Conservation (phyloP, 768 basidiomycete species). For the Lentinula raphanica region DNA sequence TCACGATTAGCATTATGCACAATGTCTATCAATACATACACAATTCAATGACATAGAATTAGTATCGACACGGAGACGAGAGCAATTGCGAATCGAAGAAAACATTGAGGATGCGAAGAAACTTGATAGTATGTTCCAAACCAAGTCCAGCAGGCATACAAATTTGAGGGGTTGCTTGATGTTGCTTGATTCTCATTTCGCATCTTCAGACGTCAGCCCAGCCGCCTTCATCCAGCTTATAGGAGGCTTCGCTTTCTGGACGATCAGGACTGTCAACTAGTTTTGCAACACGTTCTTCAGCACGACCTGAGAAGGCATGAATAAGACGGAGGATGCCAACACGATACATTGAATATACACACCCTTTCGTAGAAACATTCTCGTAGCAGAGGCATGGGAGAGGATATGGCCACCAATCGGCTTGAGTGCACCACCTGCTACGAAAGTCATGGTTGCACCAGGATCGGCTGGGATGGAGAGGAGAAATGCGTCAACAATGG, state of each 20-base stretch:
- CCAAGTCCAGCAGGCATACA: conserved; percentile 25
- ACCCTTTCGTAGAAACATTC: conserved; percentile 88
- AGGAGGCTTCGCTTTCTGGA: conserved; percentile 87
- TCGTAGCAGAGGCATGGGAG: conserved; percentile 84
- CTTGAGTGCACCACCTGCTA: conserved; percentile 88
- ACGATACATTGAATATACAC: conserved; percentile 6
- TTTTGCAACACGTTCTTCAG: conserved; percentile 87
- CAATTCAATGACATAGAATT: background rate
- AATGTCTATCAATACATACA: background rate
- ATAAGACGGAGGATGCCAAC: background rate
- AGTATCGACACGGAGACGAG: background rate
- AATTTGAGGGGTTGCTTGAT: too few relatives aligned
- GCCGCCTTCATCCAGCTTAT: conserved; percentile 87
- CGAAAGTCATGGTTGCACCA: conserved; percentile 92
- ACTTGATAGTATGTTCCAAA: background rate
- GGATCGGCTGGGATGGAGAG: conserved; percentile 63
- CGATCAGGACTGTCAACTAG: conserved; percentile 86
- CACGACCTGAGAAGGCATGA: conserved; percentile 53
- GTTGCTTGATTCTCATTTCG: too few relatives aligned
- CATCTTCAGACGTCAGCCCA: conserved; percentile 80
- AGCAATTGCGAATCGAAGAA: background rate
- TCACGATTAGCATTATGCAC: background rate
- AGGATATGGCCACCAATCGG: conserved; percentile 78
- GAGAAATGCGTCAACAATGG: conserved; percentile 5
- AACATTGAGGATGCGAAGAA: background rate